These are phyloP conservation scores for Euryodendron excelsum DNA, from an alignment of 148 eudicot genomes.

Conservation along the genomic window DNA sequence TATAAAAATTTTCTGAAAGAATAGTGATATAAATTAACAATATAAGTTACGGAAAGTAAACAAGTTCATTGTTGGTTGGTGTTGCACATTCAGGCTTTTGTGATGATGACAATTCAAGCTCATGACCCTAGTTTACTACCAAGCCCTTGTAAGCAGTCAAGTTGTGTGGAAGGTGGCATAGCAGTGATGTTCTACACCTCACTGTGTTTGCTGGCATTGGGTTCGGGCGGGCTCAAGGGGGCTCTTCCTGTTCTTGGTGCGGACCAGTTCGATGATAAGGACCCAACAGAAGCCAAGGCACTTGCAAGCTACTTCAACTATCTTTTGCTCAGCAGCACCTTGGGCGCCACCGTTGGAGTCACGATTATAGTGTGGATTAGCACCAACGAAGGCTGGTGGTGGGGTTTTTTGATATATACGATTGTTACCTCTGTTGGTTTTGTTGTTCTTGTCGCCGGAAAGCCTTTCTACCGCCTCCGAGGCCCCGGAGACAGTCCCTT, in stretches of 20 bases:
- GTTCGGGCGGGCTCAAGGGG: slow-evolving; percentile 46
- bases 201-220: slow-evolving; percentile 38
- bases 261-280: slow-evolving; percentile 43
- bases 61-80: no score
- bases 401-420: slow-evolving; percentile 32
- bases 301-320: slow-evolving; percentile 49
- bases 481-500: slow-evolving; percentile 37
- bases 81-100: slow-evolving; percentile 41
- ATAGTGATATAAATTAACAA: no score
- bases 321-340: slow-evolving; percentile 31
- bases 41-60: no score
- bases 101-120: slow-evolving; percentile 53
- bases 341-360: slow-evolving; percentile 39
- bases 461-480: slow-evolving; percentile 38
- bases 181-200: slow-evolving; percentile 43
- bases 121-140: slow-evolving; percentile 28
- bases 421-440: slow-evolving; percentile 23
- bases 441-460: slow-evolving; percentile 29
- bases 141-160: slow-evolving; percentile 29
- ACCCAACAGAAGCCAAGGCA: slow-evolving; percentile 40
- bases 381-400: slow-evolving; percentile 44
- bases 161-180: slow-evolving; percentile 31
- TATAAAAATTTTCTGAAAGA: no score
- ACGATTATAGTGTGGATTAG: slow-evolving; percentile 40
- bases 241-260: slow-evolving; percentile 45